Conservation (phyloP, 2,329 filamentous ascomycete genomes). For the Pseudocercospora macadamiae region DNA sequence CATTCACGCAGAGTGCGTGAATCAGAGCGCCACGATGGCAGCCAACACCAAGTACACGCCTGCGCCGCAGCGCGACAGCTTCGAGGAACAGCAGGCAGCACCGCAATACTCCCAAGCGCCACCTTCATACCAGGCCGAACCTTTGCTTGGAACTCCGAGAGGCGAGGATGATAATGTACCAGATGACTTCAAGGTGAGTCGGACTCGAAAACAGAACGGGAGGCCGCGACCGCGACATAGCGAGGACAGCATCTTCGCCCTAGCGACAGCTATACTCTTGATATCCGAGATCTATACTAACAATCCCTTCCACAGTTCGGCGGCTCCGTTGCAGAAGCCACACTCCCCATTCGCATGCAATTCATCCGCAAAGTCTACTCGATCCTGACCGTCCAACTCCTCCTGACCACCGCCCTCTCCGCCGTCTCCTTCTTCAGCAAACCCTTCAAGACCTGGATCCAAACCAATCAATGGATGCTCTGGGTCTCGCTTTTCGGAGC, state of each 20-base stretch:
- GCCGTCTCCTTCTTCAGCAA: slow-evolving; percentile 82
- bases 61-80: slow-evolving; percentile 83
- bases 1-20: background rate
- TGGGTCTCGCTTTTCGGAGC: slow-evolving; percentile 84
- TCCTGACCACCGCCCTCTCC: slow-evolving; percentile 80
- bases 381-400: slow-evolving; percentile 92
- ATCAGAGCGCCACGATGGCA: slow-evolving; percentile 60
- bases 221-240: background rate
- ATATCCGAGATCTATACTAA: background rate
- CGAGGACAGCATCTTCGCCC: background rate
- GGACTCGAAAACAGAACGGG: background rate
- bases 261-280: background rate
- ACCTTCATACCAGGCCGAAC: slow-evolving; percentile 73
- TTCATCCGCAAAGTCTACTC: slow-evolving; percentile 85
- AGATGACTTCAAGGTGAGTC: slow-evolving; percentile 87
- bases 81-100: slow-evolving; percentile 63
- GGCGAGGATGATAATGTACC: slow-evolving; percentile 88
- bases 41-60: slow-evolving; percentile 79
- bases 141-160: slow-evolving; percentile 67
- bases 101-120: slow-evolving; percentile 73
- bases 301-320: slow-evolving; percentile 67
- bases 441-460: slow-evolving; percentile 84
- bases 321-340: slow-evolving; percentile 88
- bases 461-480: slow-evolving; percentile 79
- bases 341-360: slow-evolving; percentile 86